Conservation (phyloP, 305 asterid species). For the Rubia balearica region DNA sequence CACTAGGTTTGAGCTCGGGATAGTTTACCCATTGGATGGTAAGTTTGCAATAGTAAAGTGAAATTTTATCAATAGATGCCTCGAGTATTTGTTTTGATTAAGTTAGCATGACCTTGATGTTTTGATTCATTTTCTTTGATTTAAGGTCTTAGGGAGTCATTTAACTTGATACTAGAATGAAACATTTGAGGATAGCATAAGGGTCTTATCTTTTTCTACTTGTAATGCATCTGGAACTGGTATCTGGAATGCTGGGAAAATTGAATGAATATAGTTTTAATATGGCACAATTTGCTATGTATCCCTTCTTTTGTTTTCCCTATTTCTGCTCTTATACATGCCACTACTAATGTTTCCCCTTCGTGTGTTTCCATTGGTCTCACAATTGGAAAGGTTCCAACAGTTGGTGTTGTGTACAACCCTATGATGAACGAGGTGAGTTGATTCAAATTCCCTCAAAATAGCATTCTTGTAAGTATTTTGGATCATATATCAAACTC, state of each 20-base stretch:
- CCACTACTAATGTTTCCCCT: too few relatives aligned
- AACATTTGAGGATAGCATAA: background rate
- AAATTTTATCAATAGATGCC: background rate
- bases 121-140: background rate
- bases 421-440: slow-evolving; percentile 93
- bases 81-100: background rate
- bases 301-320: background rate
- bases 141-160: background rate
- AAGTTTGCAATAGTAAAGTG: background rate
- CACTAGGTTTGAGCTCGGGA: background rate
- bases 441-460: background rate
- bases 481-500: background rate
- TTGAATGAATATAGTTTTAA: background rate
- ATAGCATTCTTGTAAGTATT: background rate
- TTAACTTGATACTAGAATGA: background rate
- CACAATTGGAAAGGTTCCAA: slow-evolving; percentile 65
- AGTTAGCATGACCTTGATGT: background rate
- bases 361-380: slow-evolving; percentile 94
- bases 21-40: background rate
- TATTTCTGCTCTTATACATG: too few relatives aligned
- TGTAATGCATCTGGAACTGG: background rate
- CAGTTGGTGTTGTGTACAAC: slow-evolving; percentile 85
- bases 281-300: background rate
- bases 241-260: background rate
- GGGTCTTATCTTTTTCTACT: background rate